phyloP scores from a whole-genome alignment of 495 filamentous ascomycete species.

The Pyrenopolyporus hunteri region DNA sequence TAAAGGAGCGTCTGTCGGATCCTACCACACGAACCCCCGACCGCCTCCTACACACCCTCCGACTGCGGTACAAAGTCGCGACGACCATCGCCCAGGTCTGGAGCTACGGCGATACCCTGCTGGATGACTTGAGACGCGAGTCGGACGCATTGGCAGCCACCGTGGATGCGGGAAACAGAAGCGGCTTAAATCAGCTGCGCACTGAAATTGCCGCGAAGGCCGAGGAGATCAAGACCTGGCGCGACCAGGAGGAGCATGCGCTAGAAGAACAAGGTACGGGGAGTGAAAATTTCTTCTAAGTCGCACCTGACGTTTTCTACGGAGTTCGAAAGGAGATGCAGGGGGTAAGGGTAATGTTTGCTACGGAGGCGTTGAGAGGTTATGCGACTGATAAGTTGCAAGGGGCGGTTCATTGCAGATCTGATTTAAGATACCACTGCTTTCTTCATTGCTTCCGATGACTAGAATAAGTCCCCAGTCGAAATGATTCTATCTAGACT shows the following conservation, averaged over 20 bases:
- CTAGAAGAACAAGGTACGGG: too few species aligned
- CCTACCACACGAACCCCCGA: not conserved
- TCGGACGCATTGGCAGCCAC: not conserved
- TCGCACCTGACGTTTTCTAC: too few species aligned
- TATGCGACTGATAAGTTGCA: too few species aligned
- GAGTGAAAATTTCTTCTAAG: too few species aligned
- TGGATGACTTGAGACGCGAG: not conserved
- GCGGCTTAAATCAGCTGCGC: not conserved
- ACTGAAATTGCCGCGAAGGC: not conserved
- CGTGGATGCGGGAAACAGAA: not conserved
- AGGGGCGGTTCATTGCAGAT: too few species aligned
- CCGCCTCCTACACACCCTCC: not conserved
- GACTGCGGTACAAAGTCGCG: conserved; percentile 8
- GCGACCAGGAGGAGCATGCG: not conserved
- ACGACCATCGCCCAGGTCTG: not conserved
- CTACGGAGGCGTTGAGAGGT: too few species aligned
- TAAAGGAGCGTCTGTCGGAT: not conserved
- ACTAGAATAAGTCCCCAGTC: too few species aligned
- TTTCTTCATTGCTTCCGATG: too few species aligned
- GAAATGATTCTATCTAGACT: too few species aligned
- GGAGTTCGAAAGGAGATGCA: too few species aligned
- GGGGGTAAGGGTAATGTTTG: too few species aligned
- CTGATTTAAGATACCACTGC: too few species aligned
- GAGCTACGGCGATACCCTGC: not conserved
- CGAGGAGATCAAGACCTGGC: not conserved